Conservation (phyloP, 371 early-diverging fungal genomes). For the Mycotypha africana region DNA sequence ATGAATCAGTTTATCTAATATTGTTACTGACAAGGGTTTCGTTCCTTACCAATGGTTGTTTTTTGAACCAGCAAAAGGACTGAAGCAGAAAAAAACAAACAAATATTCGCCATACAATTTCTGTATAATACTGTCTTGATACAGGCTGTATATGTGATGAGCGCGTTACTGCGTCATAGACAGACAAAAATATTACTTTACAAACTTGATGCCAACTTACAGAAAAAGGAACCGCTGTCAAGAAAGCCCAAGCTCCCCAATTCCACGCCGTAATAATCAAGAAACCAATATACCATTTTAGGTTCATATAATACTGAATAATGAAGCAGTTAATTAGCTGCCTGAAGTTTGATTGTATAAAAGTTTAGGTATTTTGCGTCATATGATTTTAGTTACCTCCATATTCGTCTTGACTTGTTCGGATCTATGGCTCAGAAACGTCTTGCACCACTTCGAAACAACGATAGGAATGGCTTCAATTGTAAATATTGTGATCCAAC, state of each 20-base stretch:
- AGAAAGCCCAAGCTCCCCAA: conserved; percentile 36
- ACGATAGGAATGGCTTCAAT: conserved; percentile 4
- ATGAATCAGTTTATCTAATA: too few species aligned
- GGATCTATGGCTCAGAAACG: conserved; percentile 2
- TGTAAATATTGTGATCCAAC: conserved; percentile 9
- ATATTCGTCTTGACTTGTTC: conserved; percentile 7
- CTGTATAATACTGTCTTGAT: conserved; percentile 22
- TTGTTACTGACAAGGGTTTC: too few species aligned
- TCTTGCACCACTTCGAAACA: conserved; percentile 5
- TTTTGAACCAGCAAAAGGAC: conserved; percentile 28
- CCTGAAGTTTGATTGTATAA: too few species aligned
- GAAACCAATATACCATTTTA: conserved; percentile 25
- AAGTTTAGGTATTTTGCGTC: too few species aligned
- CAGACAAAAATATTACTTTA: too few species aligned
- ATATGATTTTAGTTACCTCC: too few species aligned
- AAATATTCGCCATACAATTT: conserved; percentile 22
- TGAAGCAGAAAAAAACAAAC: conserved; percentile 27
- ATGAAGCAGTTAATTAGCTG: not conserved
- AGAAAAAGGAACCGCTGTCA: conserved; percentile 17
- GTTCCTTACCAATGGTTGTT: conserved; percentile 20
- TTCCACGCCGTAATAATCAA: conserved; percentile 26
- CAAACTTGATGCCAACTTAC: too few species aligned
- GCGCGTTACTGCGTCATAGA: too few species aligned
- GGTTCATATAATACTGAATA: conserved; percentile 27
- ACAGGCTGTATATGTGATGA: conserved; percentile 23